Base-by-base conservation (phyloP, 495 filamentous ascomycete genomes). In the Achaetomiella virescens region DNA sequence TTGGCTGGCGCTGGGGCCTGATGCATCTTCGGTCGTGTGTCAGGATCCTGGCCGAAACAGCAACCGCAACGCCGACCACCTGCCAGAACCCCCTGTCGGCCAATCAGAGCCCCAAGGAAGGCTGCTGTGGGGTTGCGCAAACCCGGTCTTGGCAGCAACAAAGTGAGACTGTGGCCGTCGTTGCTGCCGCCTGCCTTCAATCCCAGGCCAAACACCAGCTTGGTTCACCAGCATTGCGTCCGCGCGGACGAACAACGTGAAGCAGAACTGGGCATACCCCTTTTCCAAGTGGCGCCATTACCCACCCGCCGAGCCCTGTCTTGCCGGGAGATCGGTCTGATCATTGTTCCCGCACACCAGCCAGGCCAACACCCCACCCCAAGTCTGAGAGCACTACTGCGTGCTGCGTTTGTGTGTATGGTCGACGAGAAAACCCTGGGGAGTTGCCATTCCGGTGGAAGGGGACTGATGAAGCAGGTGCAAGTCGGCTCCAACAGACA, bases 271-370 rank as follows among this genome's bases (percentile, higher is more conserved):
- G 52, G 41, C 8, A 17, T 36, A n/a, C 15, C 2, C 44, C 20
- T 50, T 25, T 51, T 40, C 12, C 61, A 65, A 67, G 60, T 73
- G 66, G 72, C 64, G 65, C 62, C 64, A 75, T 72, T 69, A 63
- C 60, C 70, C 70, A 71, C 72, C 55, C 61, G 48, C 40, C 36
- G 55, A 59, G 40, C 60, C 59, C 42, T 55, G 36, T 45, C 22
- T 40, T 54, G 45, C 22, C 51, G 59, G 61, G 35, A 45, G 51
- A 61, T 66, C 63, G 62, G 59, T 60, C 57, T 57, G 58, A 63
- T 58, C 60, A 57, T 54, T 31, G 27, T 9, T 53, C 48, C 55
- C 46, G 36, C 43, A 24, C 17, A 12, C 31, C 9, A 15, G 12
- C 35, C 31, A 6, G n/a, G n/a, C n/a, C n/a, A n/a, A n/a, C n/a